These are phyloP conservation scores for Candida chilensis DNA, from an alignment of 805 yeast genomes.

Conservation along the genomic window DNA sequence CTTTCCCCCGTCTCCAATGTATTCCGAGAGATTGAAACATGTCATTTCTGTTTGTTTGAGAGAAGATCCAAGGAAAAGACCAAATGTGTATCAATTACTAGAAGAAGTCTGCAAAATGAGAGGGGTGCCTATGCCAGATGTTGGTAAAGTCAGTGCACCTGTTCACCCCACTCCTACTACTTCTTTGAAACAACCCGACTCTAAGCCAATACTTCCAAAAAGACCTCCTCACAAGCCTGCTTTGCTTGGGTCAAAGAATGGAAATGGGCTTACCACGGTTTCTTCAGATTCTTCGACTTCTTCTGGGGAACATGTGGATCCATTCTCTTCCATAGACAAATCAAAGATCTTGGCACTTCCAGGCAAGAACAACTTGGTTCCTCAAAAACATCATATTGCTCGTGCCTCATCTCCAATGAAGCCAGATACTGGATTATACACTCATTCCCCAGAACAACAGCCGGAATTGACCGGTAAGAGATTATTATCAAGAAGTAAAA, in stretches of 20 bases:
- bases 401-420: no score
- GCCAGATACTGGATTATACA: no score
- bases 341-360: conserved; percentile 19
- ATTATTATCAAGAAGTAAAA: no score
- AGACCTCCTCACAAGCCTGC: conserved; percentile 3
- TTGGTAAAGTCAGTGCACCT: conserved; percentile 4
- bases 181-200: conserved; percentile 2
- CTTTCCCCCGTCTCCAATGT: conserved; percentile 46
- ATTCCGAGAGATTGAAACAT: conserved; percentile 54
- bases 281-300: not conserved
- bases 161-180: not conserved
- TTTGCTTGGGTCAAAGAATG: no score
- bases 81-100: conserved; percentile 62
- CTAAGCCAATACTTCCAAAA: conserved; percentile 4
- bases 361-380: no score
- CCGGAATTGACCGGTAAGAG: no score
- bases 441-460: no score
- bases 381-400: no score
- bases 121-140: conserved; percentile 29
- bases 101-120: conserved; percentile 61
- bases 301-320: conserved; percentile 14
- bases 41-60: conserved; percentile 52
- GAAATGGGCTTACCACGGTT: not conserved
- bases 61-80: conserved; percentile 63
- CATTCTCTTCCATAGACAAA: conserved; percentile 32